Evolutionary conservation across 192 early-diverging fungal species (phyloP).

Genomic region (Coemansia sp.): DNA sequence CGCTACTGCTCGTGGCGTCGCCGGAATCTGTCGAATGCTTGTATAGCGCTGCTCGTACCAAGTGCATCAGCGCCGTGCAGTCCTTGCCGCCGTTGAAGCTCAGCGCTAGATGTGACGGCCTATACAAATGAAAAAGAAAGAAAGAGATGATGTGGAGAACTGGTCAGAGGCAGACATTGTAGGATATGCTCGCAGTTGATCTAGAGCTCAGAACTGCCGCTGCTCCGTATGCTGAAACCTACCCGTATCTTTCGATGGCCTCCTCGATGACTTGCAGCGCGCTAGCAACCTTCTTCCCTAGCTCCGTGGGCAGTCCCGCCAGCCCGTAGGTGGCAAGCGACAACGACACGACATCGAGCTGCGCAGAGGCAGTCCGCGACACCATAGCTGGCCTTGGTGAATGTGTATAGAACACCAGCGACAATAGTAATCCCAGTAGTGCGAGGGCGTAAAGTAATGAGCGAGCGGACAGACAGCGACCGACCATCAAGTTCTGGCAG

Average conservation of each 20-base stretch:
- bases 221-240: conserved; percentile 7
- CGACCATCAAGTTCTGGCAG: not conserved
- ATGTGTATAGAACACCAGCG: not conserved
- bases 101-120: conserved; percentile 67
- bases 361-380: conserved; percentile 18
- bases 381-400: conserved; percentile 18
- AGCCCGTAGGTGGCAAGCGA: conserved; percentile 32
- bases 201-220: not conserved
- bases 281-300: conserved; percentile 35
- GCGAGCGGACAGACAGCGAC: not conserved
- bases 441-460: not conserved
- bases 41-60: conserved; percentile 71
- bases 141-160: not conserved
- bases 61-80: conserved; percentile 89
- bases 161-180: not conserved
- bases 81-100: conserved; percentile 99
- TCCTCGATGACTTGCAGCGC: conserved; percentile 51
- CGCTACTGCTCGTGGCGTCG: not conserved
- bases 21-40: conserved; percentile 11
- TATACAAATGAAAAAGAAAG: conserved; percentile 37
- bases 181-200: not conserved
- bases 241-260: conserved; percentile 56
- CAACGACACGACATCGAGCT: conserved; percentile 37
- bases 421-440: not conserved
- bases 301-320: conserved; percentile 21